Base-by-base conservation (phyloP, 2,329 filamentous ascomycete genomes). In the Bipolaris oryzae region DNA sequence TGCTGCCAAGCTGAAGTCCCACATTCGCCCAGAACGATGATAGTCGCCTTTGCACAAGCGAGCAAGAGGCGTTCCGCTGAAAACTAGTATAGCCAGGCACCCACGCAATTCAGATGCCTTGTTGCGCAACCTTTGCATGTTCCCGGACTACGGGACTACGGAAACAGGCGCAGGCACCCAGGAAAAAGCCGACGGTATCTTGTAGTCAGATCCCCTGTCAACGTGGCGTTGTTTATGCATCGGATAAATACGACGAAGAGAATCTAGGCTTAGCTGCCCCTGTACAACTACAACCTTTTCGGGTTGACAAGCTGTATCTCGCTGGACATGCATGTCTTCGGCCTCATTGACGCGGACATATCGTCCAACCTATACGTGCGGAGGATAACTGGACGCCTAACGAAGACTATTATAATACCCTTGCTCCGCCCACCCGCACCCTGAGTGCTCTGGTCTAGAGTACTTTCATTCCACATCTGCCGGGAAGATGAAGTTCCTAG, bases 401-500 rank as follows among this genome's bases (percentile, higher is more conserved):
- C 16, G 11, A n/a, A 21, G 41, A 41, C 0, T 16, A 28, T 25
- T 28, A 25, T 48, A 20, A 13, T 37, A 23, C 49, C 23, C 38
- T 31, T 13, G n/a, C 11, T 25, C 18, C 10, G 5, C 34, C 11
- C 2, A 37, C 9, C 13, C 20, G 6, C 3, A 16, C 13, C 5
- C 20, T 11, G 10, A 15, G 13, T 7, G 16, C 1, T 35, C 13
- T 35, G 23, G 15, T 21, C 5, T 18, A 7, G 18, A 37, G 16
- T 41, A 15, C 28, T 2, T 20, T 31, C 15, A 3, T 42, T 53
- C 13, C 50, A 41, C 9, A 42, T 34, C 35, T 31, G 13, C 25
- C 45, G 10, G 13, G n/a, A 58, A 45, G 6, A 63, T 63, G 61
- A 56, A 55, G 47, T 34, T 55, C 21, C 31, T 18, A n/a, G 28